Percentiles rank a stretch among this genome's conserved stretches.
These are phyloP conservation scores for Hymenoscyphus occultus DNA, from an alignment of 2,329 filamentous ascomycete species.

Conservation along the genomic window DNA sequence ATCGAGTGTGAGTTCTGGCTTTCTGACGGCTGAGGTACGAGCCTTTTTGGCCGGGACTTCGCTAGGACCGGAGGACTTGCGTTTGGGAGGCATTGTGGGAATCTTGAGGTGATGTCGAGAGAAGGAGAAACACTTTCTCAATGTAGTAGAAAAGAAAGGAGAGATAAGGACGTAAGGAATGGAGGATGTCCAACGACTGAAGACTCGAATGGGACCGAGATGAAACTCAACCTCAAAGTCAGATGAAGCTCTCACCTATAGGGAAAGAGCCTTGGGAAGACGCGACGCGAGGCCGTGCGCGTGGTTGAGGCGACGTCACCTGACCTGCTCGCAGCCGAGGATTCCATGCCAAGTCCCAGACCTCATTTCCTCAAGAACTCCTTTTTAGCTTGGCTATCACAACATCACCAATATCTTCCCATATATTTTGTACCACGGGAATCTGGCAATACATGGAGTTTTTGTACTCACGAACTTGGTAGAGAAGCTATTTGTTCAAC, in stretches of 20 bases:
- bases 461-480: too few relatives aligned
- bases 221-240: too few relatives aligned
- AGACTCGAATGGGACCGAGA: too few relatives aligned
- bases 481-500: too few relatives aligned
- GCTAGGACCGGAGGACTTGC: not conserved
- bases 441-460: too few relatives aligned
- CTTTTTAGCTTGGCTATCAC: not conserved
- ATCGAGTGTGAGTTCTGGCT: not conserved
- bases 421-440: too few relatives aligned
- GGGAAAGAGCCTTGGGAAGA: not conserved
- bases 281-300: not conserved
- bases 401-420: too few relatives aligned
- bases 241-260: too few relatives aligned
- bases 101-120: not conserved
- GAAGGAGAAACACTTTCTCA: not conserved
- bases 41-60: slow-evolving; percentile 4
- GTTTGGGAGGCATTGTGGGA: slow-evolving; percentile 6
- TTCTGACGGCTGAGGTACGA: not conserved
- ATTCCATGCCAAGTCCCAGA: not conserved
- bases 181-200: too few relatives aligned
- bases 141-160: too few relatives aligned
- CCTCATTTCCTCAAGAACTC: not conserved
- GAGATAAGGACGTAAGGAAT: too few relatives aligned
- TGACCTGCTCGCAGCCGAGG: not conserved
- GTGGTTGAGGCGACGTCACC: not conserved